Percentiles rank a stretch among this genome's conserved stretches.
Evolutionary conservation across 2,329 filamentous ascomycete genomes (phyloP).

Genomic region (Geosmithia flava): DNA sequence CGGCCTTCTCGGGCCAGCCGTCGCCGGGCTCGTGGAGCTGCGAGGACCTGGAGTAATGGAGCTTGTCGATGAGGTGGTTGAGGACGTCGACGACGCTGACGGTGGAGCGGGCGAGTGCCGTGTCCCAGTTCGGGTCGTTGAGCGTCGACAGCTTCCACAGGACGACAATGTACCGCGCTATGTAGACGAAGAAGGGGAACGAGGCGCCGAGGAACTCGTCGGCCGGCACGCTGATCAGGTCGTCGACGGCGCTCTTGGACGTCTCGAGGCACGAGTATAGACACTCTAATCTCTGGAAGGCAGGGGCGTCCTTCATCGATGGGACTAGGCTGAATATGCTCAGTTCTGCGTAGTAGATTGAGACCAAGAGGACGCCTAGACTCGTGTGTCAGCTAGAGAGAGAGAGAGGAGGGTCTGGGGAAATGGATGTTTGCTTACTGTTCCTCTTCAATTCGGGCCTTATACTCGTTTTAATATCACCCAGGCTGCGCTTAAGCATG

Average conservation of each 20-base stretch:
- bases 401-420: not conserved
- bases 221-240: not conserved
- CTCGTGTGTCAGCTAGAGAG: not conserved
- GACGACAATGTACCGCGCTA: not conserved
- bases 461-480: not conserved
- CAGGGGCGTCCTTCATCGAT: not conserved
- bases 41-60: not conserved
- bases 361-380: not conserved
- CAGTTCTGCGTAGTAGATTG: not conserved
- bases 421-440: not conserved
- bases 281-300: not conserved
- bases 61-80: not conserved
- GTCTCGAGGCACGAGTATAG: not conserved
- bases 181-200: not conserved
- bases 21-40: not conserved
- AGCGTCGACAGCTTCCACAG: not conserved
- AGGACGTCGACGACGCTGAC: not conserved
- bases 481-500: not conserved
- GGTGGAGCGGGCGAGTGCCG: not conserved
- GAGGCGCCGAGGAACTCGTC: not conserved
- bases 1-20: not conserved
- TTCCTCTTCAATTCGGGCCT: not conserved
- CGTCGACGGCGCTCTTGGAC: not conserved
- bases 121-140: not conserved
- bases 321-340: not conserved